Base-by-base conservation (phyloP, 257 asterid species). In the Osmanthus fragrans region DNA sequence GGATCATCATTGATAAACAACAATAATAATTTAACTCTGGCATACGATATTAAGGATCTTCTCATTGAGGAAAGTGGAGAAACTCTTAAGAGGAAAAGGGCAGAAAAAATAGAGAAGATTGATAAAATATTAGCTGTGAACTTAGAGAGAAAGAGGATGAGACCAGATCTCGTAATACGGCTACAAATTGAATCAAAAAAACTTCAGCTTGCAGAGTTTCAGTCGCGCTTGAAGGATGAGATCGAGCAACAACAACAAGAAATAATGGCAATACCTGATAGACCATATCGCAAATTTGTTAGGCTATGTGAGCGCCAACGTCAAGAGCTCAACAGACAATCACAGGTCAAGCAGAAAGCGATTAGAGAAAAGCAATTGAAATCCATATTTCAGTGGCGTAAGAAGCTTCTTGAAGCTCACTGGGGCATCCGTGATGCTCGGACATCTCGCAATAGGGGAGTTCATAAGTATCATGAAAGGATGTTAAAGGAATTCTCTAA, bases 371-470 rank as follows among this genome's bases (percentile, higher is more conserved):
- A 90, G 87, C 99, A 96, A 77, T 85, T 96, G 84, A 96, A 96
- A 84, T 87, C 95, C 72, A 91, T 92, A 82, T 94, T 96, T 83
- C 96, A 85, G 78, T 96, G 99, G 99, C 97, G 99, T 74, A 96
- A 96, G 94, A 96, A 92, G 90, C 97, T 96, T 85, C 97, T 96
- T 10, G 99, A 96, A 89, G 88, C 97, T 47, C 98, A 96, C 77
- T 96, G 99, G 99, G 97, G 86, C 71, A 90, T 93, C 72, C 96
- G 99, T 72, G 99, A 96, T 89, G 96, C 99, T 63, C 95, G 99
- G 73, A 92, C 94, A 71, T 96, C 98, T 36, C 96, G 99, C 64
- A 96, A 94, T 79, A 87, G 99, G 81, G 99, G 99, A 56, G 99
- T 96, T 76, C 98, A 96, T 80, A 96, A 96, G 84, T 96, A 96